Evolutionary conservation across 2,329 filamentous ascomycete species (phyloP).

Genomic region (Botrytis sinoallii): DNA sequence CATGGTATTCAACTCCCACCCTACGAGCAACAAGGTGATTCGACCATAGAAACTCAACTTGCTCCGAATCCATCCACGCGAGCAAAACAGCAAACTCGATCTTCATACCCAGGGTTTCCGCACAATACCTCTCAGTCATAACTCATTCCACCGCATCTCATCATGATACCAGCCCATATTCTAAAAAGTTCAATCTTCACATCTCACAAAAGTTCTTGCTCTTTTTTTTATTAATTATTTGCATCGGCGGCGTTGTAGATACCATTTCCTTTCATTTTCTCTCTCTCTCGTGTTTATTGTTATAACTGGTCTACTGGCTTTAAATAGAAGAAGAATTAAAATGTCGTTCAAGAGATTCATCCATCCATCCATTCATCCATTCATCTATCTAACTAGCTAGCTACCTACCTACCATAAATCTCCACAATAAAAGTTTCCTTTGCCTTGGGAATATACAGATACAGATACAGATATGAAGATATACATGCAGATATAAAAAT

Average conservation of each 20-base stretch:
- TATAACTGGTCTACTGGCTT: neutral
- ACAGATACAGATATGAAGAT: neutral
- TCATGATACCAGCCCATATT: neutral
- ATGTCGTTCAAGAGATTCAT: neutral
- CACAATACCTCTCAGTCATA: neutral
- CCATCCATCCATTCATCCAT: neutral
- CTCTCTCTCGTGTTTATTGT: neutral
- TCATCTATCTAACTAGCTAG: too few relatives aligned
- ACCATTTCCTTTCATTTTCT: neutral
- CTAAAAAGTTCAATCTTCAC: neutral
- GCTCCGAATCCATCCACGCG: neutral
- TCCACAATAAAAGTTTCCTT: neutral
- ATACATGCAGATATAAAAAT: too few relatives aligned
- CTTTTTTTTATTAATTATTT: neutral
- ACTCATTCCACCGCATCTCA: neutral
- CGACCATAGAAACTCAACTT: neutral
- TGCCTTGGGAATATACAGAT: neutral
- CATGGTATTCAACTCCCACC: neutral
- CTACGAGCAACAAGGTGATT: neutral
- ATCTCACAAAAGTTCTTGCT: neutral
- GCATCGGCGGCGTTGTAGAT: neutral
- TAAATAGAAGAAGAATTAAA: neutral
- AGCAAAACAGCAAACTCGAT: neutral
- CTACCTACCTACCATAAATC: neutral
- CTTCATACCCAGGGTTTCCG: neutral